These are phyloP conservation scores for Tremella mesenterica DNA, from an alignment of 768 basidiomycete species.

Conservation along the genomic window DNA sequence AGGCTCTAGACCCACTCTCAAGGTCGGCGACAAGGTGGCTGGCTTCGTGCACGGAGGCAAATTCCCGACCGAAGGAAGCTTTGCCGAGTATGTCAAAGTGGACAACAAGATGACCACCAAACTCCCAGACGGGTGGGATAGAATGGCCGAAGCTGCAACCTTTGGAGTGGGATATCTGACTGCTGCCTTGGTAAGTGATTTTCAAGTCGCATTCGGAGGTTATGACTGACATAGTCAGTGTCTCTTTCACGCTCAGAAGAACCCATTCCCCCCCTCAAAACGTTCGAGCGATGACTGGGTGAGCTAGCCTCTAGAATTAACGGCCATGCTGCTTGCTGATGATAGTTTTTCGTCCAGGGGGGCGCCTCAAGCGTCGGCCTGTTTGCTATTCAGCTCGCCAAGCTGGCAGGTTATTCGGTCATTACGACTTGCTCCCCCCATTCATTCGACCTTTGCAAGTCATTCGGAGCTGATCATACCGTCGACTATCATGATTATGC, in stretches of 20 bases:
- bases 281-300: conserved; percentile 2
- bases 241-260: conserved; percentile 6
- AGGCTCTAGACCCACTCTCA: conserved; percentile 1
- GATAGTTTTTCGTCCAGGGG: conserved; percentile 38
- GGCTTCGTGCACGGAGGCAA: conserved; percentile 29
- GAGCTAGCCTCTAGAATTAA: background rate
- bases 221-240: background rate
- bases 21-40: conserved; percentile 27
- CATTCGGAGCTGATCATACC: conserved; percentile 45
- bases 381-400: conserved; percentile 36
- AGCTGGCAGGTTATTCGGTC: conserved; percentile 37
- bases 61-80: conserved; percentile 17
- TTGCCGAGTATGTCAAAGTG: conserved; percentile 26
- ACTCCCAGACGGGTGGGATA: conserved; percentile 17
- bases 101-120: conserved; percentile 18
- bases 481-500: conserved; percentile 47
- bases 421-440: conserved; percentile 44
- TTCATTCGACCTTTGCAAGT: conserved; percentile 45
- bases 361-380: conserved; percentile 45
- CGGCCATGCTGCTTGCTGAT: background rate
- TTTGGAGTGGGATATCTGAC: conserved; percentile 31
- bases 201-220: background rate
- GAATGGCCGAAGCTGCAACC: conserved; percentile 16
- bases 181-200: conserved; percentile 19
- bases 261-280: conserved; percentile 5